Base-by-base conservation (phyloP, 2,329 filamentous ascomycete species). In the Sporothrix pallida region DNA sequence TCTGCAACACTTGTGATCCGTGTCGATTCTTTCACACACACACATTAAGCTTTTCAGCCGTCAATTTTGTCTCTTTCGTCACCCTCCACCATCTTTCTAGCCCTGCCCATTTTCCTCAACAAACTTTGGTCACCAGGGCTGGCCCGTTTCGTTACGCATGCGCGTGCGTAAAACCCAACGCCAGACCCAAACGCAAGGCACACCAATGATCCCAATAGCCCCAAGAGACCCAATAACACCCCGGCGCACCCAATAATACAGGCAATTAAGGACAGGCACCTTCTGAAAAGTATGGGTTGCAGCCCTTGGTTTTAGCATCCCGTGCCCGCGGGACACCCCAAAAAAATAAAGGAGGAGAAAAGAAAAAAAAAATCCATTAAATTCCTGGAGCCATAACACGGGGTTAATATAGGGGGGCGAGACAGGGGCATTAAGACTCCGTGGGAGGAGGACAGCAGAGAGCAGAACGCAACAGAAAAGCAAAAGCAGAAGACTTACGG, bases 271-370 rank as follows among this genome's bases (percentile, higher is more conserved):
- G 31, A 37, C 31, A 37, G 31, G 31, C 62, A 52, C 46, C n/a
- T 42, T 13, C 10, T 3, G 7, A 13, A 3, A 15, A 12, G 23
- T n/a, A 15, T 13, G 37, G n/a, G 37, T 65, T 65, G 60, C 60
- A 65, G 42, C 60, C 60, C 60, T 65, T 65, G 37, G 37, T 44
- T 65, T 46, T 44, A 67, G 63, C 63, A 67, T 50, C 63, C 63
- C 44, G 63, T 44, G 9, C 12, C 13, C 42, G 31, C 23, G 63
- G 63, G 63, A 65, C 37, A 65, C 8, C 17, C 13, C 26, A 31
- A 60, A 60, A 31, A 17, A 50, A 50, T 37, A 37, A 37, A 3
- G 31, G 31, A 37, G 31, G 31, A 37, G 31, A 37, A 37, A 37
- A 37, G 7, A 37, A 37, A 50, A 50, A 50, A 50, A 15, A 50